Percentiles rank a stretch among this genome's conserved stretches.
These are phyloP conservation scores for Leccinum barrowsii DNA, from an alignment of 768 basidiomycete genomes.

Conservation along the genomic window DNA sequence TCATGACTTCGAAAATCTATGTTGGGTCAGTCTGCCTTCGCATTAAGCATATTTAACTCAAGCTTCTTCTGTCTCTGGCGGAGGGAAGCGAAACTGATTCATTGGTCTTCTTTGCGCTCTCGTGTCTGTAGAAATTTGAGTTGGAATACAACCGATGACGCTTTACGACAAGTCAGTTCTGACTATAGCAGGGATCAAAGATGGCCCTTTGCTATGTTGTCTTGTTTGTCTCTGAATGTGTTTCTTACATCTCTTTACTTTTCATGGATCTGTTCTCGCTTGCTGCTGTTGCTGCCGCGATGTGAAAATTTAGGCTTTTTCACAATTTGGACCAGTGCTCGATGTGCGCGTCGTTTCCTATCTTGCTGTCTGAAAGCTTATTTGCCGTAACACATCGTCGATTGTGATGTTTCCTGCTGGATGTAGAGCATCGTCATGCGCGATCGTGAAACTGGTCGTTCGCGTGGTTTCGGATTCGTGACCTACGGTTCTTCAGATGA, in stretches of 20 bases:
- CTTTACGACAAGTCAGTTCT: slow-evolving; percentile 80
- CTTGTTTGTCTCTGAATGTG: slow-evolving; percentile 32
- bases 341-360: slow-evolving; percentile 75
- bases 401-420: slow-evolving; percentile 31
- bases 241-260: slow-evolving; percentile 31
- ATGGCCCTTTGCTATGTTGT: slow-evolving; percentile 44
- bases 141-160: slow-evolving; percentile 95
- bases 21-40: slow-evolving; percentile 86
- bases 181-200: slow-evolving; percentile 34
- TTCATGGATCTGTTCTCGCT: slow-evolving; percentile 20
- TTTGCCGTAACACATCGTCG: slow-evolving; percentile 6
- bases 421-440: slow-evolving; percentile 94
- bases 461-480: slow-evolving; percentile 96
- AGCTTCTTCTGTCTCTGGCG: slow-evolving; percentile 43
- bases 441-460: slow-evolving; percentile 96
- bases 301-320: slow-evolving; percentile 67
- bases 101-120: slow-evolving; percentile 37
- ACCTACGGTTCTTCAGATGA: slow-evolving; percentile 61
- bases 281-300: slow-evolving; percentile 15
- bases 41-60: slow-evolving; percentile 41
- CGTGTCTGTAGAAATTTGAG: slow-evolving; percentile 80
- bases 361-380: slow-evolving; percentile 21
- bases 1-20: slow-evolving; percentile 81
- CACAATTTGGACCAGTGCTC: slow-evolving; percentile 72
- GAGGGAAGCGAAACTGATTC: slow-evolving; percentile 55